These are phyloP conservation scores for Acanthamoeba rhysodes DNA, from an alignment of 208 protist genomes.

Conservation along the genomic window DNA sequence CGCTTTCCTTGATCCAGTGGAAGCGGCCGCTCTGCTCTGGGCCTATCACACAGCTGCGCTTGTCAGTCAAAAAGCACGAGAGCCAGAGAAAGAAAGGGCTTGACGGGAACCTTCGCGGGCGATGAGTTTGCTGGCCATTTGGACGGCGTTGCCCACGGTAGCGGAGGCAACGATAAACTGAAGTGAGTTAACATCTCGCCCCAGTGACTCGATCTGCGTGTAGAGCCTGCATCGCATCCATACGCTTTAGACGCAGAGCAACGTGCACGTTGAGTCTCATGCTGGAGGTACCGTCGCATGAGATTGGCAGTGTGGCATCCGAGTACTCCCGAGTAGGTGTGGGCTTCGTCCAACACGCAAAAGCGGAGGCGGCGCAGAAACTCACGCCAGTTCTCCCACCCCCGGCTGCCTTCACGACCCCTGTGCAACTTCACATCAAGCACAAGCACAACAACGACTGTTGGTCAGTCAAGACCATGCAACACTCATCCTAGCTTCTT, in stretches of 20 bases:
- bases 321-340: slow-evolving; percentile 31
- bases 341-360: slow-evolving; percentile 47
- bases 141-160: slow-evolving; percentile 10
- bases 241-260: neutral
- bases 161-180: slow-evolving; percentile 9
- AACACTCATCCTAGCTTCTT: no score
- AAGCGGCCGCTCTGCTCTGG: neutral
- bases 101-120: slow-evolving; percentile 12
- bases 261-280: neutral
- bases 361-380: slow-evolving; percentile 10
- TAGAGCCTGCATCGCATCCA: neutral
- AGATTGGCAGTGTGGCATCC: slow-evolving; percentile 27
- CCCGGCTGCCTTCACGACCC: neutral
- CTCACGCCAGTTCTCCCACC: slow-evolving; percentile 32
- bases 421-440: neutral
- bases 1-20: slow-evolving; percentile 20
- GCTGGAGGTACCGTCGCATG: neutral
- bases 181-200: neutral
- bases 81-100: no score
- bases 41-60: no score
- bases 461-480: neutral
- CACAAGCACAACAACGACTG: neutral
- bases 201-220: neutral
- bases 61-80: no score
- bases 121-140: slow-evolving; percentile 23